Evolutionary conservation across 306 rosid genomes (phyloP).

Genomic region (Cicer yamashitae): DNA sequence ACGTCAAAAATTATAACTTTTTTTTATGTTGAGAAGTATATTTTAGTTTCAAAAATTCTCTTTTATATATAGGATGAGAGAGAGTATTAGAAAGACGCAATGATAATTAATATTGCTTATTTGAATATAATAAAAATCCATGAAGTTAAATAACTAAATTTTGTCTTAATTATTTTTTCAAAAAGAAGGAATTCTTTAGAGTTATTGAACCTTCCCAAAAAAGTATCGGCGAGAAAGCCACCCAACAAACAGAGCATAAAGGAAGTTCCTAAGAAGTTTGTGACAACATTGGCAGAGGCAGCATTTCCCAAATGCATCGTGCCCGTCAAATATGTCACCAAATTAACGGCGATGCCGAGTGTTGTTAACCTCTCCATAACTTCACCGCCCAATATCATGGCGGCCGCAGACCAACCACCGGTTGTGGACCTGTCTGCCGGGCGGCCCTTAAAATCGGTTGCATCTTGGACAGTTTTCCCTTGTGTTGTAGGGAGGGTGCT

Average conservation of each 20-base stretch:
- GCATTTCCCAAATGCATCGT: slow-evolving; percentile 97
- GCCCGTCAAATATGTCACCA: slow-evolving; percentile 79
- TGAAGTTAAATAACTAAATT: background rate
- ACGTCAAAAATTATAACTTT: too few species aligned
- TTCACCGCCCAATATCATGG: slow-evolving; percentile 91
- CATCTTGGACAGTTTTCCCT: slow-evolving; percentile 68
- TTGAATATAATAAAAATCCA: too few species aligned
- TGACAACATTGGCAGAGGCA: slow-evolving; percentile 80
- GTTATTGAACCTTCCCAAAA: slow-evolving; percentile 72
- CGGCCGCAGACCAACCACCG: slow-evolving; percentile 84
- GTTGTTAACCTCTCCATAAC: slow-evolving; percentile 85
- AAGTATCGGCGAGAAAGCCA: slow-evolving; percentile 87
- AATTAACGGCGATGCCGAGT: slow-evolving; percentile 84
- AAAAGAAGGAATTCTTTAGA: too few species aligned
- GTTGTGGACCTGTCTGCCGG: slow-evolving; percentile 67
- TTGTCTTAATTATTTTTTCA: background rate
- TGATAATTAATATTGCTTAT: too few species aligned
- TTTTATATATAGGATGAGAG: too few species aligned
- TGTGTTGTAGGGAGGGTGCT: slow-evolving; percentile 54
- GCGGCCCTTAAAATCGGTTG: slow-evolving; percentile 75
- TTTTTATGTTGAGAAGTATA: too few species aligned
- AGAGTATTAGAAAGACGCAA: too few species aligned
- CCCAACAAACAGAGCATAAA: slow-evolving; percentile 92
- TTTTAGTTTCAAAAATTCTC: too few species aligned
- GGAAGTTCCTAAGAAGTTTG: slow-evolving; percentile 89